These are phyloP conservation scores for Dinochytrium kinnereticum DNA, from an alignment of 371 early-diverging fungal species.

Conservation along the genomic window DNA sequence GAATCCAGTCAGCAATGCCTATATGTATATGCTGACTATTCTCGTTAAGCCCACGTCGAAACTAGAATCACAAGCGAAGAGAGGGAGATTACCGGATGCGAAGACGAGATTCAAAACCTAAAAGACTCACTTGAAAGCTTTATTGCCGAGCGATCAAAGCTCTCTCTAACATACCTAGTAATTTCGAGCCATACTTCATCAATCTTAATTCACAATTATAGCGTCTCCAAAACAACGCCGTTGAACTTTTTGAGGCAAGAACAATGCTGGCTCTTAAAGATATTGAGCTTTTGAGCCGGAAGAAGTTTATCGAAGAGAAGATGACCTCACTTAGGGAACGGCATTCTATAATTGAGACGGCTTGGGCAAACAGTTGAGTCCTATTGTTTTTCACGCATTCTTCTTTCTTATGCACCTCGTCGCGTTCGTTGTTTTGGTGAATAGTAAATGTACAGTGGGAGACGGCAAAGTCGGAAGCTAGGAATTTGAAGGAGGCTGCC, in stretches of 20 bases:
- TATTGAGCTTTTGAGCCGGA: constrained; percentile 12
- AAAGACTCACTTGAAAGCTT: background rate
- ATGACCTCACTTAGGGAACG: background rate
- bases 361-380: background rate
- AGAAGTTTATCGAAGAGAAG: constrained; percentile 20
- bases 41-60: background rate
- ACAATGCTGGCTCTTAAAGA: background rate
- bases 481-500: background rate
- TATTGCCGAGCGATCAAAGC: background rate
- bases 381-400: background rate
- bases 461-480: constrained; percentile 21
- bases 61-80: constrained; percentile 23
- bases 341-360: background rate
- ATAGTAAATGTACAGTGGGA: constrained; percentile 34
- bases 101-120: constrained; percentile 28
- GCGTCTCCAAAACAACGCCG: background rate
- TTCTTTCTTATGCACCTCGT: constrained; percentile 7
- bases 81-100: constrained; percentile 30
- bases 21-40: background rate
- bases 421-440: too few species aligned
- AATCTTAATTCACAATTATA: background rate
- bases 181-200: background rate
- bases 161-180: background rate
- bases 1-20: too few species aligned
- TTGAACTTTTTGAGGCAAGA: background rate